Conservation (phyloP, 768 basidiomycete genomes). For the Lactarius psammicola region DNA sequence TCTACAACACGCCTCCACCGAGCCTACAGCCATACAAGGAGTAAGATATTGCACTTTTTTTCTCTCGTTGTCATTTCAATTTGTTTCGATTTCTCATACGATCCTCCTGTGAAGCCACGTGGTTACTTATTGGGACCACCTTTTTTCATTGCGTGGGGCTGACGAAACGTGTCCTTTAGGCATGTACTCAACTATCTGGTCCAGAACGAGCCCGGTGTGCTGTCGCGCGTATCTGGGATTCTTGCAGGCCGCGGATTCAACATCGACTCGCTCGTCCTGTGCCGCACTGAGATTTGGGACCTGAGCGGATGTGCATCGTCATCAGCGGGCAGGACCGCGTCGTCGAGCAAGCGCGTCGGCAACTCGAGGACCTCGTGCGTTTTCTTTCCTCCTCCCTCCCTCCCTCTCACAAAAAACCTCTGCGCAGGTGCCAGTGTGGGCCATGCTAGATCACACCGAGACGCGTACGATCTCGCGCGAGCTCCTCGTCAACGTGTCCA, state of each 20-base stretch:
- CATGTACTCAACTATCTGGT: slow-evolving; percentile 97
- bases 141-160: neutral
- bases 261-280: slow-evolving; percentile 97
- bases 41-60: slow-evolving; percentile 44
- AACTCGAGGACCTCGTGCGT: slow-evolving; percentile 93
- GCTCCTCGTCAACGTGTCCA: slow-evolving; percentile 94
- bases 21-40: slow-evolving; percentile 91
- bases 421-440: slow-evolving; percentile 94
- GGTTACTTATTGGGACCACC: too few species aligned
- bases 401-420: neutral
- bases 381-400: neutral
- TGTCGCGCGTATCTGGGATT: slow-evolving; percentile 96
- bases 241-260: slow-evolving; percentile 97
- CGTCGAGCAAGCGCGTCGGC: slow-evolving; percentile 93
- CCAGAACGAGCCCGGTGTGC: slow-evolving; percentile 99
- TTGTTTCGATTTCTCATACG: slow-evolving; percentile 23
- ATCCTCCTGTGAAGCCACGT: too few species aligned
- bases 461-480: slow-evolving; percentile 91
- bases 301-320: slow-evolving; percentile 98
- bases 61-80: neutral
- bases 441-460: slow-evolving; percentile 95
- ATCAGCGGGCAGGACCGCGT: slow-evolving; percentile 96
- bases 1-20: slow-evolving; percentile 94
- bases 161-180: slow-evolving; percentile 41
- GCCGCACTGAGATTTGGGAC: slow-evolving; percentile 95